Base-by-base conservation (phyloP, 2,329 filamentous ascomycete genomes). In the Cytospora schulzeri region DNA sequence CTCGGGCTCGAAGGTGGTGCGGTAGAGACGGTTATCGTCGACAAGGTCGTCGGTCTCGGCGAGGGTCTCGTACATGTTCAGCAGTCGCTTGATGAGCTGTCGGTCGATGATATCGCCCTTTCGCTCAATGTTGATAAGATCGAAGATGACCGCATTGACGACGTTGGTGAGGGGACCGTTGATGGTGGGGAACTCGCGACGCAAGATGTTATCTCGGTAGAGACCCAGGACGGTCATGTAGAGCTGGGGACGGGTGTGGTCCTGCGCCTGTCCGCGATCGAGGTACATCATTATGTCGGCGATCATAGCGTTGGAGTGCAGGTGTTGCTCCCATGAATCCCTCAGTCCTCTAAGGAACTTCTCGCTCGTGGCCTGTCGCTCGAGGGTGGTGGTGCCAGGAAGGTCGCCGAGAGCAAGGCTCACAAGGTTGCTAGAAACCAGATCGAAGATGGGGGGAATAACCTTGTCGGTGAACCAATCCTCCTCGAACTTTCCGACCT, bases 271-370 rank as follows among this genome's bases (percentile, higher is more conserved):
- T 31, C 93, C 89, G 57, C 93, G 90, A 74, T 99, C 94, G 82
- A 99, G 92, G 73, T 97, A 97, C 93, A 98, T 97, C 59, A 98
- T 83, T 35, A 98, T 92, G 75, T 98, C 95, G 4, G 93, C 93
- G 58, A 92, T 89, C 94, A 98, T 98, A 73, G 92, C 93, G 91
- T 97, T 97, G 53, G 91, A 93, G 63, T 91, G 86, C 73, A 93
- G 91, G 73, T 99, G 93, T 68, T 96, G 91, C 66, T 93, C 87
- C 92, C 93, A 99, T 2, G 89, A 87, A 64, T 88, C 83, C 70
- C 90, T 90, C 17, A 98, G 76, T 0, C 87, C 89, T 62, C 86
- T 86, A 65, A 99, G 77, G 69, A 98, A 96, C 72, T 85, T 88
- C 76, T 97, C 93, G 56, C 93, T 93, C 41, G 91, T 89, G 52